These are phyloP conservation scores for Rosa chinensis DNA, from an alignment of 306 rosid species.

Conservation along the genomic window DNA sequence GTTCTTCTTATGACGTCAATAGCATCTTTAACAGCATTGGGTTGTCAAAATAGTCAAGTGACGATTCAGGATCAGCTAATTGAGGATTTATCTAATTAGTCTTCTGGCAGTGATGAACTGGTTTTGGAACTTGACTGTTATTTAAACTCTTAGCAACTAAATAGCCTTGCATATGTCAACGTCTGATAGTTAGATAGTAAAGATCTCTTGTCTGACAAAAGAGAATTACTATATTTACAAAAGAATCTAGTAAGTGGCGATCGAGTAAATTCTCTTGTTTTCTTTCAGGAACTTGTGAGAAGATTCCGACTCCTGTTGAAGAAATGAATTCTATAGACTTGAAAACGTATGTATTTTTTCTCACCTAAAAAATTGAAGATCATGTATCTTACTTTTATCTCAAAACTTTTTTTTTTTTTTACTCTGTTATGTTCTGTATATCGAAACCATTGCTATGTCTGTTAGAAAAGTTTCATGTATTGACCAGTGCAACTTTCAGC, in stretches of 20 bases:
- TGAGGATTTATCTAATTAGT: neutral
- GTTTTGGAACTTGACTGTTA: neutral
- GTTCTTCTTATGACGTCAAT: constrained; percentile 14
- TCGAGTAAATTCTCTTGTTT: constrained; percentile 19
- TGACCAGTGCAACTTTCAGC: neutral
- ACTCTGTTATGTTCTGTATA: constrained; percentile 1
- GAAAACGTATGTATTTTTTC: constrained; percentile 54
- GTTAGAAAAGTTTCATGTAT: neutral
- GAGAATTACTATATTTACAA: neutral
- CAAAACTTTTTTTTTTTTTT: neutral
- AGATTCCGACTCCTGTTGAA: constrained; percentile 42
- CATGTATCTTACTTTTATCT: constrained; percentile 14
- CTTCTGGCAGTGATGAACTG: neutral
- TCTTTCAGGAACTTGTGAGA: constrained; percentile 62
- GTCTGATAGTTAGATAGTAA: neutral
- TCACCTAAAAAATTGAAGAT: neutral
- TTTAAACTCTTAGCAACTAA: neutral
- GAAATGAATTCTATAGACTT: constrained; percentile 68
- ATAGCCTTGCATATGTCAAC: neutral
- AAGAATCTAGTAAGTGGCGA: constrained; percentile 7
- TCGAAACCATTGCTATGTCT: neutral
- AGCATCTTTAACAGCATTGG: neutral
- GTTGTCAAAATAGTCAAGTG: neutral
- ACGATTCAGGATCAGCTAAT: neutral
- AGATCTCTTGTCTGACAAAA: neutral